phyloP scores from a whole-genome alignment of 495 filamentous ascomycete species.

The Penicillium paradoxum region DNA sequence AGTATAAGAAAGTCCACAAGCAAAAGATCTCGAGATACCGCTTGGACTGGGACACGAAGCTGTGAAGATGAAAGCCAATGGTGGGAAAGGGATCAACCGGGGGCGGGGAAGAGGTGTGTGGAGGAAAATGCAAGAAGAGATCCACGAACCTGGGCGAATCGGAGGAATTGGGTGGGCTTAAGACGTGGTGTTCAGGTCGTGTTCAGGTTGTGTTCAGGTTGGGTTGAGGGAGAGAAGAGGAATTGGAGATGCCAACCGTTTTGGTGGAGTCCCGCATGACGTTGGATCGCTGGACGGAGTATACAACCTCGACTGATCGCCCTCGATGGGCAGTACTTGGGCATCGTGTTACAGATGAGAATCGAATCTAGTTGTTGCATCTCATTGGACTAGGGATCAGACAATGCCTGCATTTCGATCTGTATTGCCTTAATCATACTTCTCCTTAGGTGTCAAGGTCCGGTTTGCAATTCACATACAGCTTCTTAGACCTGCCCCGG shows the following conservation, averaged over 20 bases:
- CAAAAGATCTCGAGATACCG: slow-evolving; percentile 10
- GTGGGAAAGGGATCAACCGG: slow-evolving; percentile 17
- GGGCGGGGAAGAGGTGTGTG: slow-evolving; percentile 7
- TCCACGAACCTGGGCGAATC: slow-evolving; percentile 16
- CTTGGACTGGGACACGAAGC: slow-evolving; percentile 13
- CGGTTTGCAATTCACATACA: no score
- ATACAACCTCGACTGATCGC: background rate
- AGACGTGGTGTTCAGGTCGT: background rate
- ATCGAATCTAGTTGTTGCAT: no score
- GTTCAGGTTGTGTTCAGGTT: background rate
- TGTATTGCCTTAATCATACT: no score
- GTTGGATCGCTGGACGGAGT: background rate
- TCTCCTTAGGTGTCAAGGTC: no score
- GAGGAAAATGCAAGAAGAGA: slow-evolving; percentile 10
- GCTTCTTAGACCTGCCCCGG: no score
- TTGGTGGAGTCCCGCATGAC: background rate
- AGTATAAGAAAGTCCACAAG: slow-evolving; percentile 13
- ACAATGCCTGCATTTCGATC: no score
- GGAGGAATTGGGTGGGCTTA: background rate
- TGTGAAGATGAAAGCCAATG: slow-evolving; percentile 14
- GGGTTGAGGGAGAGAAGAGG: background rate
- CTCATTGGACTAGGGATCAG: no score
- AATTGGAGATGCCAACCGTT: background rate
- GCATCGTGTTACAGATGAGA: no score
- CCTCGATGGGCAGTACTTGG: background rate